Percentiles rank a stretch among this genome's conserved stretches.
Evolutionary conservation across 352 stramenopile genomes (phyloP).

Genomic region (Phytophthora fragariaefolia): DNA sequence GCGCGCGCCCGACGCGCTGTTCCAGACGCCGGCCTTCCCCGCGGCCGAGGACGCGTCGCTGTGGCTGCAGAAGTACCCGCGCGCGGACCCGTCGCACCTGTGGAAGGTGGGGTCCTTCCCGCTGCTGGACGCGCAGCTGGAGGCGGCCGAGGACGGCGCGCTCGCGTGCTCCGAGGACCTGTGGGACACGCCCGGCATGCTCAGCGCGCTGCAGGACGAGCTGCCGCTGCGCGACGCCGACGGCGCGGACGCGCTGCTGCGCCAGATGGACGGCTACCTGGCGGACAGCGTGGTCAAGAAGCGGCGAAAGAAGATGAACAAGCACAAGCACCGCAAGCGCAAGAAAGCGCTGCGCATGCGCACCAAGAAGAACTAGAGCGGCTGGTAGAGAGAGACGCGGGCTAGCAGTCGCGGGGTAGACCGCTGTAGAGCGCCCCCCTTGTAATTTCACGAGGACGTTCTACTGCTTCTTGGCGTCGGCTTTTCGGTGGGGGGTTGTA

Average conservation of each 20-base stretch:
- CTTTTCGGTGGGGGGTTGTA: no score
- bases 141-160: constrained; percentile 33
- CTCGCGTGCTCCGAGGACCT: constrained; percentile 61
- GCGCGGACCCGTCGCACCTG: constrained; percentile 64
- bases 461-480: no score
- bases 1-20: constrained; percentile 57
- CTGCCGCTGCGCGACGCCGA: constrained; percentile 61
- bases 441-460: no score
- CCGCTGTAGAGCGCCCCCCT: no score
- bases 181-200: constrained; percentile 85
- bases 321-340: constrained; percentile 93
- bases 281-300: constrained; percentile 91
- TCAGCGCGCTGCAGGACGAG: constrained; percentile 68
- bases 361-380: constrained; percentile 89
- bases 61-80: constrained; percentile 71
- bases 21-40: constrained; percentile 71
- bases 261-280: constrained; percentile 78
- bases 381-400: not conserved
- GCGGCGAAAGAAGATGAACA: constrained; percentile 94
- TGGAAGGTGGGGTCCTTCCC: constrained; percentile 84
- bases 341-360: constrained; percentile 89
- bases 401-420: not conserved
- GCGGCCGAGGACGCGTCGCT: constrained; percentile 60
- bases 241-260: constrained; percentile 54
- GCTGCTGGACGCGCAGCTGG: constrained; percentile 38